Base-by-base conservation (phyloP, 352 stramenopile genomes). In the Phytopythium sindhum region DNA sequence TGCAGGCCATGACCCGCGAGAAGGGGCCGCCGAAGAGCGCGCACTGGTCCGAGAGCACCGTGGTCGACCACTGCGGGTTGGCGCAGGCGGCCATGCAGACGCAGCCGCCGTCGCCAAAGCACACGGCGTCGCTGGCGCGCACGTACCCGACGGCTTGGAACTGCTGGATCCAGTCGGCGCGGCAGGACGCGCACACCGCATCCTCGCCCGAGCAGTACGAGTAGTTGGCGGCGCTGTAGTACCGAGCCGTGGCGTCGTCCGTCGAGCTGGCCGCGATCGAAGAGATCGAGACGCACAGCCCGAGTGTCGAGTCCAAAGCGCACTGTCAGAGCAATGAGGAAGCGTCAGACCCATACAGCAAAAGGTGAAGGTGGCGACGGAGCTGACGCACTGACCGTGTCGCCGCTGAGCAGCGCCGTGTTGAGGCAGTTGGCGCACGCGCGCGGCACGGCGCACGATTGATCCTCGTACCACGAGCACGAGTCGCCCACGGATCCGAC, bases 401-500 rank as follows among this genome's bases (percentile, higher is more conserved):
- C 57, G 44, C 37, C 57, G 31, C 61, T 68, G 8, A 51, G 19
- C 31, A 73, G 66, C 54, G 64, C 23, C 51, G 42, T 45, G 48
- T 77, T 72, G 44, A 77, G 70, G 29, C 70, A 77, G 54, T 77
- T 63, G 60, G 37, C 67, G 26, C 70, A 66, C 2, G 66, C 63
- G 12, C 70, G 70, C 26, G 70, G 63, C 37, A 56, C 51, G 2
- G 48, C 44, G 48, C 70, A 77, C 29, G 31, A 63, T n/a, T 64
- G 37, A 23, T 62, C 64, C 0, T 54, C 65, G 55, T 78, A 78
- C 70, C 70, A 78, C 6, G 65, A 70, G 62, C 70, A 78, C 15
- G 61, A 69, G 59, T 78, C 70, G 51, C 56, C 55, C 11, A 19
- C 24, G 52, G 53, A 31, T 12, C 31, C 53, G 53, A 23, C n/a